A percentile compares a stretch with the other conserved stretches of the same genome.
These are phyloP conservation scores for Hypoxylon sp. DNA, from an alignment of 2,329 filamentous ascomycete species.

Conservation along the genomic window DNA sequence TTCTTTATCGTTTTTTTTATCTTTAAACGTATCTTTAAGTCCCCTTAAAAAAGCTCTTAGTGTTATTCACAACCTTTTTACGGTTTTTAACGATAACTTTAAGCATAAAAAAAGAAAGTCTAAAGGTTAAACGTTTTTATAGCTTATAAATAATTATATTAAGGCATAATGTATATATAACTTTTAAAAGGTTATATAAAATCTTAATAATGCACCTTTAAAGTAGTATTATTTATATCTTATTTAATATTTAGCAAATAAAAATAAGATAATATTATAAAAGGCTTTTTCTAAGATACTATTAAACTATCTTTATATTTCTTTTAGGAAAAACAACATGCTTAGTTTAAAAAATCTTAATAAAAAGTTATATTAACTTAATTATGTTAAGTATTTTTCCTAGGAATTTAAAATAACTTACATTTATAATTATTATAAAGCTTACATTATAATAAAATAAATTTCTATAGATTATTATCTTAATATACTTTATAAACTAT, in stretches of 20 bases:
- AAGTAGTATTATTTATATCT: background rate
- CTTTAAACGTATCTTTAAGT: background rate
- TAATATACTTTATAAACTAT: background rate
- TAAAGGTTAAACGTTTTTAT: background rate
- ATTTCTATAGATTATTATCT: background rate
- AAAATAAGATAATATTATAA: background rate
- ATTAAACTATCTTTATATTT: background rate
- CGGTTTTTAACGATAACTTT: background rate
- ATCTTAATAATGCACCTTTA: background rate
- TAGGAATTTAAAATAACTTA: background rate
- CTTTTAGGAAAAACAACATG: background rate
- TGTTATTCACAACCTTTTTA: background rate
- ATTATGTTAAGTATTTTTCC: background rate
- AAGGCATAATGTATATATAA: background rate
- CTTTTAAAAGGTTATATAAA: background rate
- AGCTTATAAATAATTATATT: background rate
- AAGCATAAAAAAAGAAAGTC: background rate
- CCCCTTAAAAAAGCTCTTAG: background rate
- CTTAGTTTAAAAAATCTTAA: background rate
- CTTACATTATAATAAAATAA: background rate
- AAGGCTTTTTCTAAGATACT: background rate
- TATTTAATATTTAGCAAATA: background rate
- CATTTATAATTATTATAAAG: background rate
- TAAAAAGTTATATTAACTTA: background rate
- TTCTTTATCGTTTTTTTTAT: background rate